These are phyloP conservation scores for Trypanosoma caninum DNA, from an alignment of 208 protist species.

Conservation along the genomic window DNA sequence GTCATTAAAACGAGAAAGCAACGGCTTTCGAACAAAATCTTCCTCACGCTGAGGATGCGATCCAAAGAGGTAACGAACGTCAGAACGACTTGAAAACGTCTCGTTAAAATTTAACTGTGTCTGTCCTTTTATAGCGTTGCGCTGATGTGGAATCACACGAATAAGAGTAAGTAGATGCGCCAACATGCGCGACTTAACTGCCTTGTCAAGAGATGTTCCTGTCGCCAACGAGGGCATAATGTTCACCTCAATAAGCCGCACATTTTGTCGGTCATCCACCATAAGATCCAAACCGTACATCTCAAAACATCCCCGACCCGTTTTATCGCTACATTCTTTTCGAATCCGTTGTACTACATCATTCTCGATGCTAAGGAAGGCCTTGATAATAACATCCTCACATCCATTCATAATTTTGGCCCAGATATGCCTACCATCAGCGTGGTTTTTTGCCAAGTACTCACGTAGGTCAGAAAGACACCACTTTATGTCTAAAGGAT, in stretches of 20 bases:
- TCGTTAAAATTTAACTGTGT: conserved; percentile 11
- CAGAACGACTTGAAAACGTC: conserved; percentile 15
- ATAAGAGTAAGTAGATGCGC: conserved; percentile 85
- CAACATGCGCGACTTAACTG: conserved; percentile 86
- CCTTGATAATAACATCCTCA: conserved; percentile 89
- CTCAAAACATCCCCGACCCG: conserved; percentile 88
- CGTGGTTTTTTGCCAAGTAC: conserved; percentile 45
- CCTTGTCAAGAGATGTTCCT: conserved; percentile 79
- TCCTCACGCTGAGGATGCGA: conserved; percentile 48
- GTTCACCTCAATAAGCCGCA: conserved; percentile 89
- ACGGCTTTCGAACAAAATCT: conserved; percentile 32
- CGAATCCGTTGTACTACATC: conserved; percentile 70
- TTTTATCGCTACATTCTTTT: conserved; percentile 56
- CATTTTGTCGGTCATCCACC: conserved; percentile 69
- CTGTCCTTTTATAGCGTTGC: conserved; percentile 27
- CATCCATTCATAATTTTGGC: conserved; percentile 57
- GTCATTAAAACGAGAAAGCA: conserved; percentile 66
- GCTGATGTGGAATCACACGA: conserved; percentile 66
- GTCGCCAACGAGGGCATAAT: conserved; percentile 92
- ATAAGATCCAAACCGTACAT: conserved; percentile 90
- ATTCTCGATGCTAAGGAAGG: conserved; percentile 87
- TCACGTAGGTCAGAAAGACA: conserved; percentile 78
- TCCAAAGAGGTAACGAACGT: conserved; percentile 69
- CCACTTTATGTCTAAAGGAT: conserved; percentile 90
- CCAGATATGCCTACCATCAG: conserved; percentile 53